Conservation (phyloP, 345 rosid species). For the Triadica sebifera region DNA sequence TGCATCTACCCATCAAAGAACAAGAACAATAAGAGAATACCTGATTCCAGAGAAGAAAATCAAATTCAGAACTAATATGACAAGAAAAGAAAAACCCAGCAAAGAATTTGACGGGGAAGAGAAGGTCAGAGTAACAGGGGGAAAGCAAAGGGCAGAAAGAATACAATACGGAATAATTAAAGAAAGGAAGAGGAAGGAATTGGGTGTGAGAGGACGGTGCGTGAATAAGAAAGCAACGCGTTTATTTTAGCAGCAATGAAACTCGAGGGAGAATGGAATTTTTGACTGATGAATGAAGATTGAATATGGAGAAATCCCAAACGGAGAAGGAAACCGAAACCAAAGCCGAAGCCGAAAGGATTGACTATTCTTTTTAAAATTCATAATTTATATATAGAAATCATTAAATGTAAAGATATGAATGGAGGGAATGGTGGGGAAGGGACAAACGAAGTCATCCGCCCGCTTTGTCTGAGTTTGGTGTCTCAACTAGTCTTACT, state of each 20-base stretch:
- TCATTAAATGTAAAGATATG: neutral
- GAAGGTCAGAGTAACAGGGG: neutral
- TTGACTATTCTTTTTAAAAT: slow-evolving; percentile 23
- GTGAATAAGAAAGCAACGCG: slow-evolving; percentile 3
- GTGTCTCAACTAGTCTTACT: neutral
- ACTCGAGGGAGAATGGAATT: slow-evolving; percentile 16
- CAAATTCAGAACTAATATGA: neutral
- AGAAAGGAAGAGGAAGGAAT: too few relatives aligned
- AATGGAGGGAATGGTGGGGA: neutral
- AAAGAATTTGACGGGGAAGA: too few relatives aligned
- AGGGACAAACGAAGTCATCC: neutral
- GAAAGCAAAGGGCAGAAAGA: neutral
- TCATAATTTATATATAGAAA: neutral
- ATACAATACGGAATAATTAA: too few relatives aligned
- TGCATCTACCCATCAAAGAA: too few relatives aligned
- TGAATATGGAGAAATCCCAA: slow-evolving; percentile 1
- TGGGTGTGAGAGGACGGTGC: too few relatives aligned
- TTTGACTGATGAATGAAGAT: slow-evolving; percentile 17
- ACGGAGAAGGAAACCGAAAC: neutral
- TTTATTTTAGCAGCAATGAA: slow-evolving; percentile 13
- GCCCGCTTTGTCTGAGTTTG: slow-evolving; percentile 33
- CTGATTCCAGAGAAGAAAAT: neutral
- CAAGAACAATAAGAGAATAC: too few relatives aligned
- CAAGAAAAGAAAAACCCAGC: too few relatives aligned
- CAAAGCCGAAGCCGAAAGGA: neutral